Conservation (phyloP, 108 stramenopile genomes). For the Cyclotella cryptica region DNA sequence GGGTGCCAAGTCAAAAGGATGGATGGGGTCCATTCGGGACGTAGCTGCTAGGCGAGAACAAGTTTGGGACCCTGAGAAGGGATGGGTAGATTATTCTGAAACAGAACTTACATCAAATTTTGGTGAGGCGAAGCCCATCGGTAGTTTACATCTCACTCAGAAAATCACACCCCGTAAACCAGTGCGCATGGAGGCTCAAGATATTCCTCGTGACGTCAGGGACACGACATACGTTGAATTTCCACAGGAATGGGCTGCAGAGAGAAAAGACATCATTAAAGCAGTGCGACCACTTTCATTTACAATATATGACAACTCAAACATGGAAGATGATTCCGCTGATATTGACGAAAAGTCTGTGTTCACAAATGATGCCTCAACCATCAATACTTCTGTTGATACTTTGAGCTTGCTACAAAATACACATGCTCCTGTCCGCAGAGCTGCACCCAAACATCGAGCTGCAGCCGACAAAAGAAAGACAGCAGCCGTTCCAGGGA, state of each 20-base stretch:
- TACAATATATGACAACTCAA: background rate
- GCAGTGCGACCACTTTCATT: background rate
- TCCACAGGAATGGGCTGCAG: conserved; percentile 35
- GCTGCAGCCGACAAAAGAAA: conserved; percentile 36
- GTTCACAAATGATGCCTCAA: conserved; percentile 22
- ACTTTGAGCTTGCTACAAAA: conserved; percentile 23
- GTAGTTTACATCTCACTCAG: conserved; percentile 39
- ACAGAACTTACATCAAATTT: conserved; percentile 34
- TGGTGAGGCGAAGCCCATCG: conserved; percentile 24
- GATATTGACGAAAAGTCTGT: conserved; percentile 33
- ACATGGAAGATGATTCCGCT: background rate
- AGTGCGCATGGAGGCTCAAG: background rate
- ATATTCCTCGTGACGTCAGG: background rate
- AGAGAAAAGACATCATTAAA: conserved; percentile 24
- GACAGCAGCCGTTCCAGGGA: conserved; percentile 19
- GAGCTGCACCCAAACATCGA: conserved; percentile 33
- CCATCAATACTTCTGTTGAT: conserved; percentile 40
- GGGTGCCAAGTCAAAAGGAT: conserved; percentile 59
- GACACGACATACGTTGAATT: conserved; percentile 34
- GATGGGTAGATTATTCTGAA: conserved; percentile 73
- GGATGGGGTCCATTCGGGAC: conserved; percentile 76
- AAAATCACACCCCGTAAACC: conserved; percentile 20
- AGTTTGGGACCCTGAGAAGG: conserved; percentile 74
- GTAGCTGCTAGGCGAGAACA: conserved; percentile 61
- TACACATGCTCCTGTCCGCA: conserved; percentile 28